These are phyloP conservation scores for Cicer judaicum DNA, from an alignment of 306 rosid species.

Conservation along the genomic window DNA sequence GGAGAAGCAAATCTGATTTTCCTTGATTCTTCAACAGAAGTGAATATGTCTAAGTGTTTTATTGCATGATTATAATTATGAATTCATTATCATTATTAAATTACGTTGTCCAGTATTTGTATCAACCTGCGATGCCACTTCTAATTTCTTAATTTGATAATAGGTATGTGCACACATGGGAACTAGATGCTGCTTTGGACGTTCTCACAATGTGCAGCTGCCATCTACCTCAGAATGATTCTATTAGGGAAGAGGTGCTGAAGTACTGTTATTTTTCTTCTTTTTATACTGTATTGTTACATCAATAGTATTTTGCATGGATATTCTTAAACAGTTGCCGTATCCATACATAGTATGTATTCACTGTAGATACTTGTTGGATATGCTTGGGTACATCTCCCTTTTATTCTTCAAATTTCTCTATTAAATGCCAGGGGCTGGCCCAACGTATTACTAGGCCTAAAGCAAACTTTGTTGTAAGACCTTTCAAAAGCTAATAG, in stretches of 20 bases:
- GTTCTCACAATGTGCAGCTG: constrained; percentile 98
- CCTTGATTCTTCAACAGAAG: no score
- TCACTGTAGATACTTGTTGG: constrained; percentile 18
- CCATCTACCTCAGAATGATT: constrained; percentile 77
- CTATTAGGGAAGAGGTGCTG: constrained; percentile 71
- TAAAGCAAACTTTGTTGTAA: background rate
- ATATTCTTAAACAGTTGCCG: constrained; percentile 13
- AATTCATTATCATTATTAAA: constrained; percentile 9
- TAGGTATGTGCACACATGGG: constrained; percentile 92
- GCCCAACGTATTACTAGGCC: background rate
- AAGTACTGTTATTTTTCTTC: constrained; percentile 36
- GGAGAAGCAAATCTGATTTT: no score
- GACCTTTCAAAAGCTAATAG: background rate
- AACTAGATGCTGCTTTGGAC: constrained; percentile 91
- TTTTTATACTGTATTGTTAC: constrained; percentile 30
- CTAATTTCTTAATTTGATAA: constrained; percentile 38
- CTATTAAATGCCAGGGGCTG: constrained; percentile 10
- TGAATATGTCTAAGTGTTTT: constrained; percentile 30
- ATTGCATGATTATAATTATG: constrained; percentile 14
- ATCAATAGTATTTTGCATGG: constrained; percentile 14
- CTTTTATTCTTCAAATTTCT: background rate
- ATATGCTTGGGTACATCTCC: background rate
- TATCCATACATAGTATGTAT: background rate
- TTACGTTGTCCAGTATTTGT: constrained; percentile 22
- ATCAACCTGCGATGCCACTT: constrained; percentile 25